Evolutionary conservation across 1,284 basidiomycete genomes (phyloP).

Genomic region (Microbotryum lychnidis-dioicae): DNA sequence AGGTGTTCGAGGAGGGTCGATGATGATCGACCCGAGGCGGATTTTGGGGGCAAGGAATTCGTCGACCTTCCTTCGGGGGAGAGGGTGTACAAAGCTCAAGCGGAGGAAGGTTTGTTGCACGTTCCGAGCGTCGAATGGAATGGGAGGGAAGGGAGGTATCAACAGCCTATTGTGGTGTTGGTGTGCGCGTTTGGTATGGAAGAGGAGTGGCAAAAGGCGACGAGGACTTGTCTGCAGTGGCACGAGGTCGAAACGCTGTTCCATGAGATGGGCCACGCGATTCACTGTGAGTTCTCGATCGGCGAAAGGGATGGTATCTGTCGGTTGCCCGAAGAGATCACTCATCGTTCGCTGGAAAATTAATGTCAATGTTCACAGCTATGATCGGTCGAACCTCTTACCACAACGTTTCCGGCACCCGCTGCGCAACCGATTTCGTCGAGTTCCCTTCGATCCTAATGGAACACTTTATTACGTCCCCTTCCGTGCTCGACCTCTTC

Average conservation of each 20-base stretch:
- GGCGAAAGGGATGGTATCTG: neutral
- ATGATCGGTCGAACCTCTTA: slow-evolving; percentile 98
- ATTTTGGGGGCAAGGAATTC: slow-evolving; percentile 44
- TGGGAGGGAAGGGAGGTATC: slow-evolving; percentile 62
- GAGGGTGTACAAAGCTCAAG: slow-evolving; percentile 29
- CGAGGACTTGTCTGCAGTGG: slow-evolving; percentile 67
- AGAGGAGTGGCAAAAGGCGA: slow-evolving; percentile 43
- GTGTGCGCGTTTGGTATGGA: slow-evolving; percentile 79
- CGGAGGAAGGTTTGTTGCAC: slow-evolving; percentile 26
- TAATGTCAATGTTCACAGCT: slow-evolving; percentile 47
- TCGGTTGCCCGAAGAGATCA: no score
- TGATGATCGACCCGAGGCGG: slow-evolving; percentile 69
- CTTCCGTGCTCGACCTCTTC: slow-evolving; percentile 72
- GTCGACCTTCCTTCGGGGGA: slow-evolving; percentile 41
- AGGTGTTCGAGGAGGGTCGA: slow-evolving; percentile 86
- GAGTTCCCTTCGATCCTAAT: slow-evolving; percentile 96
- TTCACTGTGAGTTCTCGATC: slow-evolving; percentile 70
- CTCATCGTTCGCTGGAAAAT: neutral
- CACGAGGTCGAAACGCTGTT: slow-evolving; percentile 90
- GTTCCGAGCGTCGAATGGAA: slow-evolving; percentile 42
- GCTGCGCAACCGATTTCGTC: slow-evolving; percentile 98
- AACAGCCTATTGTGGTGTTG: slow-evolving; percentile 84
- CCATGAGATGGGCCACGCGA: slow-evolving; percentile 99
- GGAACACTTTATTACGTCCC: slow-evolving; percentile 88
- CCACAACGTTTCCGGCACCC: slow-evolving; percentile 94